Evolutionary conservation across 2,329 filamentous ascomycete species (phyloP).

Genomic region (Torrubiella hemipterigena): DNA sequence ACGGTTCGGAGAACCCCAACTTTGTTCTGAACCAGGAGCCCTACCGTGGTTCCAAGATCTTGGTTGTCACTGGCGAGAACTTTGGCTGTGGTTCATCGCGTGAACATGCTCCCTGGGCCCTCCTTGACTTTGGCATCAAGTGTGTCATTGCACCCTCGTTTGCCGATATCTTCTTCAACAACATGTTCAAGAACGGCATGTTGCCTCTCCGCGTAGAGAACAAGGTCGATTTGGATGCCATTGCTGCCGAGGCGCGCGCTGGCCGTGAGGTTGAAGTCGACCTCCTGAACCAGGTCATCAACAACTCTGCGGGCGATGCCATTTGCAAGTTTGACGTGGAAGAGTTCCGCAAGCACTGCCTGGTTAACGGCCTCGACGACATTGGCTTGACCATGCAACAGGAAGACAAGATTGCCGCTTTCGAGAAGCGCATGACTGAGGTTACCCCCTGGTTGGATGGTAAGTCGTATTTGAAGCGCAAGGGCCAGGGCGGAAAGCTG

Average conservation of each 20-base stretch:
- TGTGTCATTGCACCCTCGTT: constrained; percentile 81
- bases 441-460: constrained; percentile 90
- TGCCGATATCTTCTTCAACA: constrained; percentile 87
- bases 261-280: constrained; percentile 84
- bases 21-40: constrained; percentile 89
- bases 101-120: constrained; percentile 94
- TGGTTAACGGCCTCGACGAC: constrained; percentile 88
- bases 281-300: constrained; percentile 72
- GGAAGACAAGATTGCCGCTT: constrained; percentile 76
- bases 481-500: constrained; percentile 41
- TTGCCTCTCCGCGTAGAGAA: constrained; percentile 69
- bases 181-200: constrained; percentile 99
- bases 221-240: constrained; percentile 49
- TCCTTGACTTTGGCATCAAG: constrained; percentile 92
- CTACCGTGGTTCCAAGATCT: constrained; percentile 73
- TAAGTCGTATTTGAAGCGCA: constrained; percentile 60
- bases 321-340: constrained; percentile 80
- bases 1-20: constrained; percentile 61
- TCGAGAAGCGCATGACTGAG: constrained; percentile 64
- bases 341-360: constrained; percentile 86
- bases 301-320: constrained; percentile 58
- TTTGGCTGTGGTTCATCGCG: constrained; percentile 90
- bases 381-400: constrained; percentile 90
- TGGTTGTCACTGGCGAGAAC: constrained; percentile 84
- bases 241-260: constrained; percentile 66